phyloP scores from a whole-genome alignment of 345 rosid species.

The Durio zibethinus region DNA sequence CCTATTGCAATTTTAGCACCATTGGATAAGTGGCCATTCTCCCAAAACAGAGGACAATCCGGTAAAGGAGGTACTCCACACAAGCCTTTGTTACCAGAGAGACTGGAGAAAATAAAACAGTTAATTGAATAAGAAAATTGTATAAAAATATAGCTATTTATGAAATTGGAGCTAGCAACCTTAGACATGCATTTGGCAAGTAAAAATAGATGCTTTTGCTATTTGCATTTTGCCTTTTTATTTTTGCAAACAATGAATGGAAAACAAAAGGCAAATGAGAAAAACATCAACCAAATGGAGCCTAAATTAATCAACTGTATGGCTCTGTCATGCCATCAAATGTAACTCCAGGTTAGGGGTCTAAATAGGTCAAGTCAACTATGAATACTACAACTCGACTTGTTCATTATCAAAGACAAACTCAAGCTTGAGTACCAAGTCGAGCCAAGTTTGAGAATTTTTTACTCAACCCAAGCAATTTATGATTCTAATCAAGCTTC shows the following conservation, averaged over 20 bases:
- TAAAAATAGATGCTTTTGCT: background rate
- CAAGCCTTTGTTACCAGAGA: constrained; percentile 86
- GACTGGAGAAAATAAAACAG: constrained; percentile 39
- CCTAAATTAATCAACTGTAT: background rate
- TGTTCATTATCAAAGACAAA: too few species aligned
- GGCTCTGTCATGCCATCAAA: background rate
- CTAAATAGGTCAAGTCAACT: background rate
- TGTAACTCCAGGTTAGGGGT: background rate
- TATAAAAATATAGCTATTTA: background rate
- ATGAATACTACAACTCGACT: background rate
- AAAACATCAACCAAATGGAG: background rate
- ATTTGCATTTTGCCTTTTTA: background rate
- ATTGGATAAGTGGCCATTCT: constrained; percentile 76
- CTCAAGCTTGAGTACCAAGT: background rate
- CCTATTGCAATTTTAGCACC: constrained; percentile 75
- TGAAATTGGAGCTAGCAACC: background rate
- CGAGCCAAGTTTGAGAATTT: background rate
- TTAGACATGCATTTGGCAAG: background rate
- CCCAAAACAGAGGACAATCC: constrained; percentile 76
- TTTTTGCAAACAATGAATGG: background rate
- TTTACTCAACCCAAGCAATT: background rate
- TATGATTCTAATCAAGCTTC: too few species aligned
- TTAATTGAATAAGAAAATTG: background rate
- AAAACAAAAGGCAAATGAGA: background rate
- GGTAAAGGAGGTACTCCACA: constrained; percentile 85